A percentile compares a stretch with the other conserved stretches of the same genome.
Evolutionary conservation across 108 stramenopile genomes (phyloP).

Genomic region (Fragilaria radians): DNA sequence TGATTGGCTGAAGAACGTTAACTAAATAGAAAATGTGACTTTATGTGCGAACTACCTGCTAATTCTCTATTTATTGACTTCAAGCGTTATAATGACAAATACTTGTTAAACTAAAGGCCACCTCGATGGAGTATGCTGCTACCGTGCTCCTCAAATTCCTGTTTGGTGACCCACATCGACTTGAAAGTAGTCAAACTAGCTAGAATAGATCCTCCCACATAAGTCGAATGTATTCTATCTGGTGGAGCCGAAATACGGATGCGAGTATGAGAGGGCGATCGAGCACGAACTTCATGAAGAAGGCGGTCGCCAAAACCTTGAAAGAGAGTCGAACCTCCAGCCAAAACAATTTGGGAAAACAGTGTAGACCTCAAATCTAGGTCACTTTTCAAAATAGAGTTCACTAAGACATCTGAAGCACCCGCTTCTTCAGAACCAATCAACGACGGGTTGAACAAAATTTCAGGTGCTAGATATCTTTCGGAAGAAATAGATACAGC

Average conservation of each 20-base stretch:
- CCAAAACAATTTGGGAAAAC: constrained; percentile 90
- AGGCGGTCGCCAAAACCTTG: constrained; percentile 94
- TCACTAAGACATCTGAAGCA: constrained; percentile 78
- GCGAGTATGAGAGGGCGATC: constrained; percentile 75
- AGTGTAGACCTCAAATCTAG: constrained; percentile 90
- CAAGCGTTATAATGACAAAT: too few relatives aligned
- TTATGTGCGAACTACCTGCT: too few relatives aligned
- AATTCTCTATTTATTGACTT: too few relatives aligned
- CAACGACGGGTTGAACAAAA: constrained; percentile 90
- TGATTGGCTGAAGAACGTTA: constrained; percentile 66
- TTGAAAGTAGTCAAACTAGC: constrained; percentile 97
- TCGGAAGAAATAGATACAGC: constrained; percentile 76
- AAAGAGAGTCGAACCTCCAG: constrained; percentile 91
- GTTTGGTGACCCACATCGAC: constrained; percentile 92
- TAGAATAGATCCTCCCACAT: constrained; percentile 95
- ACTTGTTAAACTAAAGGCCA: constrained; percentile 56
- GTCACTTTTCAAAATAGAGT: constrained; percentile 86
- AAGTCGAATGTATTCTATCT: constrained; percentile 83
- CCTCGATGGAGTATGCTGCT: constrained; percentile 71
- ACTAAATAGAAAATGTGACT: neutral
- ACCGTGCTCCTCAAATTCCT: constrained; percentile 95
- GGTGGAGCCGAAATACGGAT: constrained; percentile 90
- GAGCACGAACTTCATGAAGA: constrained; percentile 84
- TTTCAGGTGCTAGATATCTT: constrained; percentile 86
- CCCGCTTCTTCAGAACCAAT: constrained; percentile 89